phyloP scores from a whole-genome alignment of 345 rosid species.

The Lumnitzera racemosa region DNA sequence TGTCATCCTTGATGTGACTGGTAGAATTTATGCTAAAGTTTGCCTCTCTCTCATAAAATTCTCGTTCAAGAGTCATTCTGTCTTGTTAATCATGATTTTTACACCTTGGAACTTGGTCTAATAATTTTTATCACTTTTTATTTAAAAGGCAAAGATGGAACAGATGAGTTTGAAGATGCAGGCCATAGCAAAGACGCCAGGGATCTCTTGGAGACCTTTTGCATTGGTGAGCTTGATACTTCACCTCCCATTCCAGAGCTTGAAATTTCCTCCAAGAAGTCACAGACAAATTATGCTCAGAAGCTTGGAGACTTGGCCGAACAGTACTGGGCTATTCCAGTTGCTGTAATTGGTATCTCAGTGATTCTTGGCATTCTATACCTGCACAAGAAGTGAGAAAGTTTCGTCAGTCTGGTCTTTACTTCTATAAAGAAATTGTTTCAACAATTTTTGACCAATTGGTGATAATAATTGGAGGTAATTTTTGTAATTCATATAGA shows the following conservation, averaged over 20 bases:
- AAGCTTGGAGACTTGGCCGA: slow-evolving; percentile 44
- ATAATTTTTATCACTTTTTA: background rate
- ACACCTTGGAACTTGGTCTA: background rate
- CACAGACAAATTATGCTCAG: slow-evolving; percentile 19
- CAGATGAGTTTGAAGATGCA: slow-evolving; percentile 80
- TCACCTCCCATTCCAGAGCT: slow-evolving; percentile 56
- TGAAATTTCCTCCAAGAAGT: slow-evolving; percentile 39
- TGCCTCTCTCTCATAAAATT: background rate
- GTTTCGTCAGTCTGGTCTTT: background rate
- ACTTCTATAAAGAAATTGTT: slow-evolving; percentile 2
- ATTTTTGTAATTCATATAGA: too few species aligned
- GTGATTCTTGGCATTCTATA: slow-evolving; percentile 48
- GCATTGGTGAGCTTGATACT: slow-evolving; percentile 71
- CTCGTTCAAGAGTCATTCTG: background rate
- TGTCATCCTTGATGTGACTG: slow-evolving; percentile 61
- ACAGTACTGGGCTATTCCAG: slow-evolving; percentile 69
- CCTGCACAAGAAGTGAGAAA: slow-evolving; percentile 51
- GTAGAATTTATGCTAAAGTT: slow-evolving; percentile 22
- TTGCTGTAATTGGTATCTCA: slow-evolving; percentile 48
- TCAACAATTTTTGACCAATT: background rate
- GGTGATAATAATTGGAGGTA: too few species aligned
- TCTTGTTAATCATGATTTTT: background rate
- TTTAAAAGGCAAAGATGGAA: slow-evolving; percentile 68
- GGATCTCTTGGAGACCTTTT: slow-evolving; percentile 56
- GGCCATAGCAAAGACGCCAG: slow-evolving; percentile 73